Evolutionary conservation across 2,329 filamentous ascomycete species (phyloP), one percentile per base, ranked within the genome.

Genomic region (Tolypocladium paradoxum): DNA sequence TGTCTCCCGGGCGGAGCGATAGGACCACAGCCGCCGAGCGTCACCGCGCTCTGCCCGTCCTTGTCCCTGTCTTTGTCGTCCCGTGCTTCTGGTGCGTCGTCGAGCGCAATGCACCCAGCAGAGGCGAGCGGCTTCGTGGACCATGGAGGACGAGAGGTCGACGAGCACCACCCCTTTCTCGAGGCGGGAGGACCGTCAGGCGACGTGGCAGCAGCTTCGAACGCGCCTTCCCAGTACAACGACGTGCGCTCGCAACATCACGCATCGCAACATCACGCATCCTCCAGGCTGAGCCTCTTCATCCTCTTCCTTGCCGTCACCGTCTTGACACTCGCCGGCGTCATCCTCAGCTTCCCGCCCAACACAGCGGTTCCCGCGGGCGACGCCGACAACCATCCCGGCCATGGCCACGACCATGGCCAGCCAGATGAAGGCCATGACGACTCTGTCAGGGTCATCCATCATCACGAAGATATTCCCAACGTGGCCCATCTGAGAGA

Each of bases 401-500:
- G 18, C 33, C 38, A 49, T 36, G 51, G 29, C 43, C 49, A 18
- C 5, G 40, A 16, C 16, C 22, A 45, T 18, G 22, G 48, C 22
- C 48, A 33, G 35, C 24, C 48, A 33, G 24, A 34, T n/a, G 18
- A 33, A 38, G 27, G n/a, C 27, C 24, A 16, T 46, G 40, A 20
- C 29, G 22, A n/a, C 18, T 12, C 22, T 4, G 36, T 43, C 14
- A 6, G n/a, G 3, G 31, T 55, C 31, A 43, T 64, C n/a, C 56
- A 60, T 1, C 54, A 64, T 34, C 46, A 65, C 18, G 64, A 69
- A n/a, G 22, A 58, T 0, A 37, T 63, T 0, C 59, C 65, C 0
- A 22, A 34, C 11, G 31, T 29, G 0, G 57, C 70, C 0, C 60
- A 54, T 2, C 57, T 71, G 9, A 63, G 70, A 43, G 52, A 67